Evolutionary conservation across 2,329 filamentous ascomycete species (phyloP), one percentile per base, ranked within the genome.

Genomic region (Neopestalotiopsis rosae): DNA sequence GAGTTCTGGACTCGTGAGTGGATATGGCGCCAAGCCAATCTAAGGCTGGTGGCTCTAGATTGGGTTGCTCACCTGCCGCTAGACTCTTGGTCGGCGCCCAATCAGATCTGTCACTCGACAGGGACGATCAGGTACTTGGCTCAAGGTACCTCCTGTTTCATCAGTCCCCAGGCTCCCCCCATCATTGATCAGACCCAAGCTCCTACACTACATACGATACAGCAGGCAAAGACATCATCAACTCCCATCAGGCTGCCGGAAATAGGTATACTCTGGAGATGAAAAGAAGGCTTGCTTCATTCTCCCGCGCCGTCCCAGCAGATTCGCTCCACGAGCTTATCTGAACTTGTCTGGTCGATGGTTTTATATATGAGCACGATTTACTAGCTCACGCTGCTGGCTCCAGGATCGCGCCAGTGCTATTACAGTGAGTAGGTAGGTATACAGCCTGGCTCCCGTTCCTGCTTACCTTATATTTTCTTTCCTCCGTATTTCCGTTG

Each of bases 31-130:
- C 61, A 64, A 64, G 61, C 40, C 61, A 52, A 45, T 64, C 61
- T 64, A 64, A 64, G 61, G 61, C 61, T 64, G 61, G 61, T 28
- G 42, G 40, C 34, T 38, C 61, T 49, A 64, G 61, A 64, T 64
- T 40, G 24, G 42, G 61, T 32, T 13, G n/a, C 34, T 14, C 61
- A 64, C 61, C 40, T 64, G 61, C 61, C 61, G 61, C 61, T 64
- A 64, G 40, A 17, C 38, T 30, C 12, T 30, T 52, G 38, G 10
- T 64, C 28, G 61, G 61, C 61, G 40, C 61, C 61, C 61, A 64
- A 64, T 64, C 40, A 64, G 24, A 62, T 62, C 34, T 38, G 14
- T 38, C 59, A 30, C 13, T 34, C 57, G 24, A 14, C 24, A 38
- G 20, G 59, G n/a, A n/a, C 20, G 17, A 49, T 49, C 45, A n/a